Percentiles rank a stretch among this genome's conserved stretches.
phyloP scores from a whole-genome alignment of 345 rosid genomes.

The Acer campestre region DNA sequence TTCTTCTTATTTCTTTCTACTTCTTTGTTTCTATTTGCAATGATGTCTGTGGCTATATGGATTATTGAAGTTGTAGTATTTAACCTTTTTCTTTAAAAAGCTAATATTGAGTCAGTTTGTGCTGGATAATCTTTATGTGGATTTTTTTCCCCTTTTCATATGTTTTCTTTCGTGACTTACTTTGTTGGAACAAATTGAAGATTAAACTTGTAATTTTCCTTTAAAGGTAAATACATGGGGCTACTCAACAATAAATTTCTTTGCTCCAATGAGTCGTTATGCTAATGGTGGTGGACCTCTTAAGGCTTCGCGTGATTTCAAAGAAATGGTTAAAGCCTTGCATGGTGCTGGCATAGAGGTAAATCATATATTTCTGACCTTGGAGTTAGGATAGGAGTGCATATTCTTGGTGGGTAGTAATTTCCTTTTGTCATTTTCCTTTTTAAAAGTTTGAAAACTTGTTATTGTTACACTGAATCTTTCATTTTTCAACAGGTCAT shows the following conservation, averaged over 20 bases:
- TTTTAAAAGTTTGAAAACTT: slow-evolving; percentile 20
- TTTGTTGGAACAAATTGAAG: not conserved
- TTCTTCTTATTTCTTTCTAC: not conserved
- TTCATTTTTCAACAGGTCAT: slow-evolving; percentile 58
- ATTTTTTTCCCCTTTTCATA: not conserved
- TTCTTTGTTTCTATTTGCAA: not conserved
- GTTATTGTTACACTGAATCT: slow-evolving; percentile 11
- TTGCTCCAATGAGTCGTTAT: slow-evolving; percentile 96
- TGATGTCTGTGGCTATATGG: not conserved
- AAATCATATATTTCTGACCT: slow-evolving; percentile 20
- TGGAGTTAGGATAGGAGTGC: not conserved
- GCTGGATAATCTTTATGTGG: not conserved
- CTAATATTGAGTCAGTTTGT: not conserved
- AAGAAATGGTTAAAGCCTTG: slow-evolving; percentile 94
- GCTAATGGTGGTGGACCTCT: slow-evolving; percentile 82
- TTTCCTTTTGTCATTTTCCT: slow-evolving; percentile 5
- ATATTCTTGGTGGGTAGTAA: not conserved
- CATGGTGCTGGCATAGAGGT: slow-evolving; percentile 96
- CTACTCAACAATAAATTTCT: slow-evolving; percentile 94
- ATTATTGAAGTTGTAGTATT: not conserved
- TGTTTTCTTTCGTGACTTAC: not conserved
- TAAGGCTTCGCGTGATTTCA: slow-evolving; percentile 79
- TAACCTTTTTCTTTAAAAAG: not conserved
- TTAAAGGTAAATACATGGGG: slow-evolving; percentile 95
- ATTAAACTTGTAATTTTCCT: slow-evolving; percentile 6